Base-by-base conservation (phyloP, 2,329 filamentous ascomycete genomes). In the Xylariaceae sp. region DNA sequence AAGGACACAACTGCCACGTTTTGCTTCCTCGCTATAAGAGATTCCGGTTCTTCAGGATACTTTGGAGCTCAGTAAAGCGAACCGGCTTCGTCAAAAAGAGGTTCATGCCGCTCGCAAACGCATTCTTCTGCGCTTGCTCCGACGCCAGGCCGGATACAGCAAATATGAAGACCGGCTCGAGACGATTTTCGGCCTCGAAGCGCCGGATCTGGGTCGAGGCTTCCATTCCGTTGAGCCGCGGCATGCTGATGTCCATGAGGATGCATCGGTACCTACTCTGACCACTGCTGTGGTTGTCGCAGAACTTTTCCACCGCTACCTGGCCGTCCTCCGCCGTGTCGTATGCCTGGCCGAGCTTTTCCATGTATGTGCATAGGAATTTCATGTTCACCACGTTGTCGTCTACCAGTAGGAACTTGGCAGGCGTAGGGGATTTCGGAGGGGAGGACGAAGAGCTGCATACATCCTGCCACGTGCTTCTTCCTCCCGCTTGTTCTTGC, bases 61-160 rank as follows among this genome's bases (percentile, higher is more conserved):
- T 7, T 36, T 46, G 6, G 43, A 39, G 21, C 65, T 59, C 3
- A 57, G 57, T 7, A 65, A 43, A 5, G 59, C 52, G n/a, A n/a
- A 71, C 66, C 1, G 68, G 69, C 48, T 72, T 71, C 40, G 68
- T 68, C 32, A 72, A 47, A 42, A 69, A 71, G 4, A 69, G 44
- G 47, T 72, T 67, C 16, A 71, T 61, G 1, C 69, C 69, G 37
- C 60, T 64, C 11, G 60, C 63, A 42, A 67, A 66, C 1, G 69
- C 67, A 41, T 71, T 68, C 40, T 68, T 61, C 32, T 69, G 61
- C 4, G 65, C 66, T 16, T 61, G 62, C 0, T 60, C 57, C 31
- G 64, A 66, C 0, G 66, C 68, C 5, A 69, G 55, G 2, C 68
- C 68, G 0, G 68, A 69, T 6, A 72, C 50, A 1, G 68, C 67